Evolutionary conservation across 352 stramenopile genomes (phyloP).

Genomic region (Globisporangium heterothallicum): DNA sequence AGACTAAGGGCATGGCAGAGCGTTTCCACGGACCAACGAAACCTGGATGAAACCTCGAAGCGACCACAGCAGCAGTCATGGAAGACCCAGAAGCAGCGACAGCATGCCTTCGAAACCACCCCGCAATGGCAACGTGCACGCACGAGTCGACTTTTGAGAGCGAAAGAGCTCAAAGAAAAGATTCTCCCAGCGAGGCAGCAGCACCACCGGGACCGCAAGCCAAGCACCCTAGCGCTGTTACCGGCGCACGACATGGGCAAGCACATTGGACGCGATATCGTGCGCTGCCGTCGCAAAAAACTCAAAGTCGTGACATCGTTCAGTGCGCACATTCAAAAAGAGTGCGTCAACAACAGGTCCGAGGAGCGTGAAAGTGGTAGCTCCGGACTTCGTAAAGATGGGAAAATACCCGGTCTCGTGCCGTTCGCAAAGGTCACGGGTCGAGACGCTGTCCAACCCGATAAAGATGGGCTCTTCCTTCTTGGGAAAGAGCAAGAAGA

Average conservation of each 20-base stretch:
- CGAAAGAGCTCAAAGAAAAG: not conserved
- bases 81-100: not conserved
- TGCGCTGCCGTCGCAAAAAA: slow-evolving; percentile 12
- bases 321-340: slow-evolving; percentile 1
- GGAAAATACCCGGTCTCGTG: not conserved
- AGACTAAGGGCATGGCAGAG: slow-evolving; percentile 7
- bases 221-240: not conserved
- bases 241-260: slow-evolving; percentile 16
- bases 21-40: too few relatives aligned
- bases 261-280: slow-evolving; percentile 17
- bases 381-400: not conserved
- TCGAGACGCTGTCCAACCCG: not conserved
- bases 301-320: slow-evolving; percentile 9
- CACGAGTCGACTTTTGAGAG: slow-evolving; percentile 1
- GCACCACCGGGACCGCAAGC: not conserved
- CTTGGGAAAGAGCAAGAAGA: slow-evolving; percentile 1
- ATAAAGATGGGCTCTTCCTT: not conserved
- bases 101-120: slow-evolving; percentile 1
- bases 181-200: not conserved
- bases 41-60: not conserved
- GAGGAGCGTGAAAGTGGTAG: not conserved
- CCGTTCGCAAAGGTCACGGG: slow-evolving; percentile 5
- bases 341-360: not conserved
- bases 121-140: slow-evolving; percentile 17
- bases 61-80: not conserved